Evolutionary conservation across 1,284 basidiomycete species (phyloP).

Genomic region (Thecaphora thlaspeos): DNA sequence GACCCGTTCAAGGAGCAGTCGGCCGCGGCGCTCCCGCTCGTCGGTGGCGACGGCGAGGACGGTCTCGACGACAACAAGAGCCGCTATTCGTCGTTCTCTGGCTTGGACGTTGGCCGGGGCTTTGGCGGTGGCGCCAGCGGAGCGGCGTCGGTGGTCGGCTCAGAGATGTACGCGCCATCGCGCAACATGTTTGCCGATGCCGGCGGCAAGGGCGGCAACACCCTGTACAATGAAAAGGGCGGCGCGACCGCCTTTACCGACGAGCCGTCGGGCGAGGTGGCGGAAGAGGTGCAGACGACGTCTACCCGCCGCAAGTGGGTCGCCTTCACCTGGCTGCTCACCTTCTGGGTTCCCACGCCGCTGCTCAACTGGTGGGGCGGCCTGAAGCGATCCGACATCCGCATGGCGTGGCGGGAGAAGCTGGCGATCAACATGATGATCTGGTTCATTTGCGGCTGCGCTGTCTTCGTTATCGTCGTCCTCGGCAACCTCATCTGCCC

Average conservation of each 20-base stretch:
- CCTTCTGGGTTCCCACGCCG: conserved; percentile 85
- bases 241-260: conserved; percentile 76
- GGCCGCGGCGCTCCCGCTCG: not conserved
- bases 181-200: conserved; percentile 61
- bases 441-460: conserved; percentile 72
- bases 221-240: conserved; percentile 41
- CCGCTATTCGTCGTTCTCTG: conserved; percentile 8
- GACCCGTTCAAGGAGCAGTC: not conserved
- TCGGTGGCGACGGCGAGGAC: not conserved
- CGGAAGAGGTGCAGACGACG: conserved; percentile 82
- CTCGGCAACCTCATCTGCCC: conserved; percentile 89
- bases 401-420: conserved; percentile 98
- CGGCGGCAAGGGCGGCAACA: conserved; percentile 38
- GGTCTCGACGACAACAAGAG: conserved; percentile 4
- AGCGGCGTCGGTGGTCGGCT: conserved; percentile 25
- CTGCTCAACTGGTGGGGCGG: conserved; percentile 76
- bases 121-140: conserved; percentile 14
- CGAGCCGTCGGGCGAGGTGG: conserved; percentile 62
- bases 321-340: conserved; percentile 74
- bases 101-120: conserved; percentile 1
- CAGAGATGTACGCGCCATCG: conserved; percentile 74
- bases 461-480: conserved; percentile 69
- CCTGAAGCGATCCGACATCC: conserved; percentile 84
- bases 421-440: conserved; percentile 88
- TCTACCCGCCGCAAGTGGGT: conserved; percentile 73